These are phyloP conservation scores for Symbiotaphrina buchneri DNA, from an alignment of 495 filamentous ascomycete species.

Conservation along the genomic window DNA sequence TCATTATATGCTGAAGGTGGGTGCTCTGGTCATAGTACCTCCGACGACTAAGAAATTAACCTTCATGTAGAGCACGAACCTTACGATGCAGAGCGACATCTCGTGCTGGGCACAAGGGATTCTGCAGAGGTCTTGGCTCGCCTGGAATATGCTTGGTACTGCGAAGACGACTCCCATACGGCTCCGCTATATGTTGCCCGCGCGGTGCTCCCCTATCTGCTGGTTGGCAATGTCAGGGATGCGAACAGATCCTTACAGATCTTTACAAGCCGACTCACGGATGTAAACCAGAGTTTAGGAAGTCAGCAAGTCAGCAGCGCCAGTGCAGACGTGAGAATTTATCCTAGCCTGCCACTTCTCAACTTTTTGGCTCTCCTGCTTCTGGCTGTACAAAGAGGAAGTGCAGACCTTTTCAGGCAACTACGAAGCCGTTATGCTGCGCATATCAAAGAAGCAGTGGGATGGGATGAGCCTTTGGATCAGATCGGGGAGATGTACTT, in stretches of 20 bases:
- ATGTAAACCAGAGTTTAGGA: slow-evolving; percentile 41
- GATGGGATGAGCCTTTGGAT: slow-evolving; percentile 69
- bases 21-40: slow-evolving; percentile 1
- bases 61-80: slow-evolving; percentile 44
- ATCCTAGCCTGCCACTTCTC: slow-evolving; percentile 67
- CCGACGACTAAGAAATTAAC: not conserved
- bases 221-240: slow-evolving; percentile 72
- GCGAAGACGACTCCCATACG: slow-evolving; percentile 64
- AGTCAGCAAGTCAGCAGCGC: slow-evolving; percentile 66
- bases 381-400: slow-evolving; percentile 62
- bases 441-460: slow-evolving; percentile 47
- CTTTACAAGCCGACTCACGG: slow-evolving; percentile 51
- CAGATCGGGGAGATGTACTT: slow-evolving; percentile 95
- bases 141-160: slow-evolving; percentile 89
- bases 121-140: slow-evolving; percentile 57
- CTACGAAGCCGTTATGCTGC: slow-evolving; percentile 59
- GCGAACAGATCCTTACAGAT: slow-evolving; percentile 61
- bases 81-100: slow-evolving; percentile 82
- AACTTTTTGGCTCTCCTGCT: slow-evolving; percentile 81
- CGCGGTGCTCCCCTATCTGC: slow-evolving; percentile 77
- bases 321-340: slow-evolving; percentile 54
- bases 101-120: slow-evolving; percentile 74
- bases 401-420: slow-evolving; percentile 58
- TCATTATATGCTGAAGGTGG: slow-evolving; percentile 63
- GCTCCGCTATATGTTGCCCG: slow-evolving; percentile 78